These are phyloP conservation scores for Populus euphratica DNA, from an alignment of 345 rosid species.

Conservation along the genomic window DNA sequence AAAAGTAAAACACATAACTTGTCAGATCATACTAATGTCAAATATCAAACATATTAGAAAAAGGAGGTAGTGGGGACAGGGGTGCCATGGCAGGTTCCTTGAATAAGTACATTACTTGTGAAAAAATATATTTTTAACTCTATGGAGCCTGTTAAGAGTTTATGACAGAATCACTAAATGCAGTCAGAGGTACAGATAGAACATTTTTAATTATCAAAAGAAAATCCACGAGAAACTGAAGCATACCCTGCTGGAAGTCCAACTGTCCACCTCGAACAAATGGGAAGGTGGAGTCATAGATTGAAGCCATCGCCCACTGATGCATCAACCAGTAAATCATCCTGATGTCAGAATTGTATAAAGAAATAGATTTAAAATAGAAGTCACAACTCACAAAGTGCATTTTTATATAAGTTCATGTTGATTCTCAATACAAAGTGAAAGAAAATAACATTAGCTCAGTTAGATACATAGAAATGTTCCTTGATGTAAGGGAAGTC, in stretches of 20 bases:
- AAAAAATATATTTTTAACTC: background rate
- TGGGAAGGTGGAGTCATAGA: conserved; percentile 61
- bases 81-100: background rate
- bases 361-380: conserved; percentile 48
- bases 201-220: background rate
- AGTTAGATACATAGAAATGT: background rate
- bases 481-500: background rate
- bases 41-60: background rate
- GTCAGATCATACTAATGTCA: background rate
- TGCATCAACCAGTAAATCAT: conserved; percentile 80
- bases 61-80: background rate
- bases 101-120: background rate
- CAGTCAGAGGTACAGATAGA: conserved; percentile 5
- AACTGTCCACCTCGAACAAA: conserved; percentile 74
- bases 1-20: background rate
- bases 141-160: background rate
- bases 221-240: background rate
- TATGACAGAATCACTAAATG: background rate
- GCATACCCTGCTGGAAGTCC: conserved; percentile 71
- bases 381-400: conserved; percentile 21
- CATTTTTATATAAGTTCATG: conserved; percentile 7
- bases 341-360: conserved; percentile 76
- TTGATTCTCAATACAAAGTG: background rate
- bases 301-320: conserved; percentile 90
- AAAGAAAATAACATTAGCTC: background rate